Percentiles rank a stretch among this genome's conserved stretches.
Evolutionary conservation across 495 filamentous ascomycete species (phyloP).

Genomic region (Penicillium malachiteum): DNA sequence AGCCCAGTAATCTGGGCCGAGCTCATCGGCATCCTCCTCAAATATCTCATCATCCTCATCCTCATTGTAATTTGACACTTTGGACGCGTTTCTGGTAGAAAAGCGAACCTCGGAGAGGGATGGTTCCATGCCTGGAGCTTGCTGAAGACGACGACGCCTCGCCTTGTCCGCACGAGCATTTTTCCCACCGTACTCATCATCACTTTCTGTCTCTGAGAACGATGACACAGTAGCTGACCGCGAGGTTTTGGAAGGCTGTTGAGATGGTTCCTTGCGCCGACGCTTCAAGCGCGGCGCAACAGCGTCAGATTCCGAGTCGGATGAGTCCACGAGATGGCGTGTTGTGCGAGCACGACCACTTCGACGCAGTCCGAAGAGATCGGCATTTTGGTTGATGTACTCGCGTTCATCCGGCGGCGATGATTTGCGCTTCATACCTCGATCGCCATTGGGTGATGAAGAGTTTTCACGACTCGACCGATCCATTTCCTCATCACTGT

Average conservation of each 20-base stretch:
- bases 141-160: conserved; percentile 60
- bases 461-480: conserved; percentile 57
- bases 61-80: conserved; percentile 85
- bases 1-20: conserved; percentile 63
- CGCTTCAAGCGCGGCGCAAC: conserved; percentile 42
- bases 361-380: conserved; percentile 87
- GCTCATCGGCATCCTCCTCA: conserved; percentile 62
- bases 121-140: conserved; percentile 59
- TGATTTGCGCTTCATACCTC: conserved; percentile 74
- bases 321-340: conserved; percentile 64
- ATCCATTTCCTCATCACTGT: conserved; percentile 54
- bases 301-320: conserved; percentile 60
- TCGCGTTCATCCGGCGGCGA: conserved; percentile 71
- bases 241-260: conserved; percentile 45
- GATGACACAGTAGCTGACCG: conserved; percentile 44
- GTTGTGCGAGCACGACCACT: conserved; percentile 67
- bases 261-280: conserved; percentile 39
- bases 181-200: conserved; percentile 73
- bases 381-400: conserved; percentile 87
- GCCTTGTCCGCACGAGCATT: conserved; percentile 70
- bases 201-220: conserved; percentile 48
- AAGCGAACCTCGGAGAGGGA: conserved; percentile 77
- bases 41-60: conserved; percentile 76
- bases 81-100: conserved; percentile 82
- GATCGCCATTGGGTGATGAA: conserved; percentile 62